Evolutionary conservation across 352 stramenopile genomes (phyloP).

Genomic region (Phytophthora litchii): DNA sequence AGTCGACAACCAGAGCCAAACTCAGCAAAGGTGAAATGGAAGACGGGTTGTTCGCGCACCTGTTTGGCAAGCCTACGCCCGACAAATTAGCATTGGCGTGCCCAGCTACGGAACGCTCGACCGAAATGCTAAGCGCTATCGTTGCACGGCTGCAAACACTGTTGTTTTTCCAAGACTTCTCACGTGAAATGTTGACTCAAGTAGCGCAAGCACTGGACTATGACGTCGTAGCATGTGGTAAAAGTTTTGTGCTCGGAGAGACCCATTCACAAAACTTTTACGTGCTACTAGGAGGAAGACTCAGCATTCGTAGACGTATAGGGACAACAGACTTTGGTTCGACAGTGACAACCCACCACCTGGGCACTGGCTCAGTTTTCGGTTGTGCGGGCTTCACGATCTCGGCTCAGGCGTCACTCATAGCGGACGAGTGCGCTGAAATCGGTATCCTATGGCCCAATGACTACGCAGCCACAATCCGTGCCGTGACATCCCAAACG

Average conservation of each 20-base stretch:
- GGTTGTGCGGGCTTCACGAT: constrained; percentile 62
- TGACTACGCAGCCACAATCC: constrained; percentile 60
- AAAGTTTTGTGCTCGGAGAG: constrained; percentile 60
- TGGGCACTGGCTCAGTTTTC: constrained; percentile 61
- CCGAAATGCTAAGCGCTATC: constrained; percentile 52
- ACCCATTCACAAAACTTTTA: constrained; percentile 74
- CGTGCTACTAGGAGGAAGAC: constrained; percentile 56
- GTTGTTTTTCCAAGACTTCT: constrained; percentile 76
- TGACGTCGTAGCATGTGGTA: constrained; percentile 68
- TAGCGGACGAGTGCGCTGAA: constrained; percentile 71
- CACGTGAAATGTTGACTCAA: constrained; percentile 40
- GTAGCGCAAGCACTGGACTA: constrained; percentile 66
- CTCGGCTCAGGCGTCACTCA: constrained; percentile 49
- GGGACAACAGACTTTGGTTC: constrained; percentile 57
- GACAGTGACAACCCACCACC: constrained; percentile 69
- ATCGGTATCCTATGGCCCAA: constrained; percentile 71
- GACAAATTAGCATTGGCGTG: constrained; percentile 71
- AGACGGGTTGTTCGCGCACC: constrained; percentile 65
- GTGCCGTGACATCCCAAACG: constrained; percentile 56
- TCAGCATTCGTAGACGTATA: constrained; percentile 65
- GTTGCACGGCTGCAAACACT: constrained; percentile 56
- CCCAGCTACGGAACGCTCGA: constrained; percentile 41
- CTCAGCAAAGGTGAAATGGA: constrained; percentile 49
- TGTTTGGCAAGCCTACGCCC: constrained; percentile 69
- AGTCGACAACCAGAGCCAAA: constrained; percentile 8